These are phyloP conservation scores for Pichia sp. DNA, from an alignment of 1,139 yeast genomes.

Conservation along the genomic window DNA sequence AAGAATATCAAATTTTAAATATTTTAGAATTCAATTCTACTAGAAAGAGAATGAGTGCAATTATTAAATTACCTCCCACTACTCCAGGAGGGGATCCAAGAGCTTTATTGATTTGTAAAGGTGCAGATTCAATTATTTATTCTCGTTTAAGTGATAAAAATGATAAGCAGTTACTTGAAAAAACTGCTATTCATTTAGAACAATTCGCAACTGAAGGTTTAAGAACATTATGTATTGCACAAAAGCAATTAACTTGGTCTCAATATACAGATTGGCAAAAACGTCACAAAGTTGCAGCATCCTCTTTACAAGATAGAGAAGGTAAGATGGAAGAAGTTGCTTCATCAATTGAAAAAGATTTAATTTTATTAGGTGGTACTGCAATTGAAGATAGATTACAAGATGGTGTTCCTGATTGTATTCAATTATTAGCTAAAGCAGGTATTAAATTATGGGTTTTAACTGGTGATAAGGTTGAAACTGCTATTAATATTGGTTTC, in stretches of 20 bases:
- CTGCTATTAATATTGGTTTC: conserved; percentile 96
- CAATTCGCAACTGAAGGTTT: conserved; percentile 95
- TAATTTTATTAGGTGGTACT: conserved; percentile 83
- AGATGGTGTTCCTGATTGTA: conserved; percentile 93
- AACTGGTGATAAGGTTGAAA: conserved; percentile 96
- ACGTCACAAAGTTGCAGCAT: conserved; percentile 69
- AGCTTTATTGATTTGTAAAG: conserved; percentile 71
- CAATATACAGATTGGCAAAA: conserved; percentile 64
- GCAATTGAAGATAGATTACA: conserved; percentile 96
- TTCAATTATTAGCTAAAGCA: conserved; percentile 75
- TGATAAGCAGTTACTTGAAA: conserved; percentile 44
- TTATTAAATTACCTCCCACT: conserved; percentile 52
- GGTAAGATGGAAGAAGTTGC: conserved; percentile 71
- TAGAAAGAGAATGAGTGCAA: conserved; percentile 94
- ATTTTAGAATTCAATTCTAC: conserved; percentile 84
- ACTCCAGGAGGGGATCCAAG: conserved; percentile 40
- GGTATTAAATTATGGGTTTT: conserved; percentile 96
- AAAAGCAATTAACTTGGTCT: conserved; percentile 58
- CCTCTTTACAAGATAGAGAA: conserved; percentile 72
- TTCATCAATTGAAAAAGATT: conserved; percentile 69
- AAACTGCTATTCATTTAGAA: conserved; percentile 81
- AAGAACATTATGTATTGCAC: conserved; percentile 89
- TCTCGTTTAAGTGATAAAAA: conserved; percentile 49
- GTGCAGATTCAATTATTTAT: conserved; percentile 91
- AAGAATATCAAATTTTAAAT: conserved; percentile 69